Evolutionary conservation across 2,329 filamentous ascomycete genomes (phyloP).

Genomic region (Hymenoscyphus fructigenus): DNA sequence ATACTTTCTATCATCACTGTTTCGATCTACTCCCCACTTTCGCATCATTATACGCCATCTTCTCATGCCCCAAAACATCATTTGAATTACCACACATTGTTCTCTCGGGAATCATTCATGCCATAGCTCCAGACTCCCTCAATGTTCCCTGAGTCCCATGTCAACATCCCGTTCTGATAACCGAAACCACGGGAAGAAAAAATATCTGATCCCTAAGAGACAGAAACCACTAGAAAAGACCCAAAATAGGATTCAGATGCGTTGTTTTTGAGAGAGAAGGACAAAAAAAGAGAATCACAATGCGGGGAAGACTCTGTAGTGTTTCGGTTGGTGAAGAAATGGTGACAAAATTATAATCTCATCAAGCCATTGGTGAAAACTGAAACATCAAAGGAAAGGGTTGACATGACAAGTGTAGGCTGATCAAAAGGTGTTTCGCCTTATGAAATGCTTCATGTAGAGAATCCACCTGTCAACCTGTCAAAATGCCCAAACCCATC

Average conservation of each 20-base stretch:
- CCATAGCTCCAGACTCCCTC: background rate
- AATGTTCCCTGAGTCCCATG: background rate
- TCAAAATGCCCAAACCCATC: background rate
- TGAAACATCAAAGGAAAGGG: background rate
- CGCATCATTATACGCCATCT: background rate
- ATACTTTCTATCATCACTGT: background rate
- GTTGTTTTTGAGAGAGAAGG: background rate
- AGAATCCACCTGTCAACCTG: background rate
- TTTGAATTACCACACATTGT: constrained; percentile 7
- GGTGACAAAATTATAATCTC: background rate
- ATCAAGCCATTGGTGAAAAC: background rate
- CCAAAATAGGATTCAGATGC: background rate
- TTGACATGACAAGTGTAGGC: background rate
- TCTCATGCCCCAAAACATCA: constrained; percentile 8
- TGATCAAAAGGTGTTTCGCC: background rate
- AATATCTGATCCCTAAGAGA: background rate
- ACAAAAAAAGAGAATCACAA: background rate
- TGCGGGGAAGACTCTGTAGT: background rate
- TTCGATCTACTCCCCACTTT: background rate
- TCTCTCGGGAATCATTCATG: constrained; percentile 3
- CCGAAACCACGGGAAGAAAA: constrained; percentile 1
- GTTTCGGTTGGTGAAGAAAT: background rate
- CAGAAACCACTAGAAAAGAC: background rate
- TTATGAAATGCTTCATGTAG: background rate
- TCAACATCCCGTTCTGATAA: background rate